phyloP scores from a whole-genome alignment of 495 filamentous ascomycete genomes.

The Penicillium pulvis region DNA sequence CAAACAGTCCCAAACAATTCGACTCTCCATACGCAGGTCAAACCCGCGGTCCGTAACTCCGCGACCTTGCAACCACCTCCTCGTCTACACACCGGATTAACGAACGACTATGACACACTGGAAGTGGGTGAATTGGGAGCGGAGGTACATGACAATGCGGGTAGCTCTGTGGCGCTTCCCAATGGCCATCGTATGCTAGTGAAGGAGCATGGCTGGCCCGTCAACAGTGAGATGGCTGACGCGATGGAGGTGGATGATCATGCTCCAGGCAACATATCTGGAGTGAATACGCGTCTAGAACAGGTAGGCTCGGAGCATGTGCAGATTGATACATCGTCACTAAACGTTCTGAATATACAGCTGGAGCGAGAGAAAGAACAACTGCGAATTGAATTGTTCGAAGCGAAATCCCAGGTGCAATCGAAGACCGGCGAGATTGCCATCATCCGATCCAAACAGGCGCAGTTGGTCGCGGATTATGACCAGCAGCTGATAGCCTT shows the following conservation, averaged over 20 bases:
- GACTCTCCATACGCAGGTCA: conserved; percentile 11
- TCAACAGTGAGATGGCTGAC: conserved; percentile 18
- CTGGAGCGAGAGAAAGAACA: conserved; percentile 55
- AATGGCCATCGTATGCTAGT: conserved; percentile 16
- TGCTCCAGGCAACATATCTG: conserved; percentile 18
- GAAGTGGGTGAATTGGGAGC: conserved; percentile 59
- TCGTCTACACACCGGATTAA: conserved; percentile 43
- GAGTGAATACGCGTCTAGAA: conserved; percentile 23
- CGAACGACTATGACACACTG: conserved; percentile 55
- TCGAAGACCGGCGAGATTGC: conserved; percentile 67
- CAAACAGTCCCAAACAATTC: conserved; percentile 7
- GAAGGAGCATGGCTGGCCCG: conserved; percentile 9
- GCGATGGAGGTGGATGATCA: conserved; percentile 37
- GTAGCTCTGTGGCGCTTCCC: conserved; percentile 26
- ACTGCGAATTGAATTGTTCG: conserved; percentile 48
- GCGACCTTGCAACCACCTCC: conserved; percentile 32
- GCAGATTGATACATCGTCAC: conserved; percentile 9
- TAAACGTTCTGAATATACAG: conserved; percentile 36
- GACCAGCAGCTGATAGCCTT: conserved; percentile 54
- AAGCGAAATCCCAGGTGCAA: conserved; percentile 50
- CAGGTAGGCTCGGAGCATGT: not conserved
- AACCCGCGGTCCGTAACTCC: conserved; percentile 10
- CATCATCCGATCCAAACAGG: conserved; percentile 66
- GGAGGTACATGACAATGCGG: conserved; percentile 51
- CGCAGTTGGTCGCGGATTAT: conserved; percentile 55